These are phyloP conservation scores for bread wheat (Triticum aestivum) DNA, from an alignment of 176 grass and related monocot species.

Conservation along the genomic window DNA sequence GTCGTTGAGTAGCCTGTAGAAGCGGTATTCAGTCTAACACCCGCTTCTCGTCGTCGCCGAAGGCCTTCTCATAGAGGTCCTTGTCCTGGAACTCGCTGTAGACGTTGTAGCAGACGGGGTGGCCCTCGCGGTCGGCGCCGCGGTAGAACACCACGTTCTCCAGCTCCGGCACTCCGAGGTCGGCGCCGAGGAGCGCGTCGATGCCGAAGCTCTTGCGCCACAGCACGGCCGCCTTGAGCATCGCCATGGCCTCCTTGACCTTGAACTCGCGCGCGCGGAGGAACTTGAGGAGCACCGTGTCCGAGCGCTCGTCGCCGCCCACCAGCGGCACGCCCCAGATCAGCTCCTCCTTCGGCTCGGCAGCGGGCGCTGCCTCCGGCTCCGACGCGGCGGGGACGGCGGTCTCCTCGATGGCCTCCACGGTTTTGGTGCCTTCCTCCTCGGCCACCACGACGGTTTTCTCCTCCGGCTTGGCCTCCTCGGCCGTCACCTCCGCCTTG, in stretches of 20 bases:
- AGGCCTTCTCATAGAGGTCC: conserved; percentile 68
- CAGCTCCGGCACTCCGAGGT: conserved; percentile 36
- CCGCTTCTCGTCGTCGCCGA: conserved; percentile 63
- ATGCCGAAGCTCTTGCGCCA: conserved; percentile 77
- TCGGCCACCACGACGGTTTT: conserved; percentile 19
- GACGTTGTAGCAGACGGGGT: conserved; percentile 90
- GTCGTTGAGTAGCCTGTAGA: too few species aligned
- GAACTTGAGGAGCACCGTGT: conserved; percentile 90
- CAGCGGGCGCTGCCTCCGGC: not conserved
- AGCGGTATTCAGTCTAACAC: too few species aligned
- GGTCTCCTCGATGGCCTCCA: conserved; percentile 35
- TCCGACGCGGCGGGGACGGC: conserved; percentile 16
- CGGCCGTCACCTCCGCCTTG: conserved; percentile 24
- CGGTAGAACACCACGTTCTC: conserved; percentile 52
- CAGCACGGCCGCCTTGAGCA: conserved; percentile 69
- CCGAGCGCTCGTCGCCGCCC: conserved; percentile 64
- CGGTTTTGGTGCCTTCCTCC: conserved; percentile 18
- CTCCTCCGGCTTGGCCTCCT: conserved; percentile 11
- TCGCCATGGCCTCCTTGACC: conserved; percentile 69
- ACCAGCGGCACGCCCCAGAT: conserved; percentile 63
- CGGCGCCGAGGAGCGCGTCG: conserved; percentile 41
- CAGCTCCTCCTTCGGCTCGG: conserved; percentile 35
- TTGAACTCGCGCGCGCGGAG: conserved; percentile 81
- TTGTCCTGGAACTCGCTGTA: conserved; percentile 87
- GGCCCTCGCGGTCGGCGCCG: conserved; percentile 64